Conservation (phyloP, 2,329 filamentous ascomycete species). For the Aspergillus fumigatus region DNA sequence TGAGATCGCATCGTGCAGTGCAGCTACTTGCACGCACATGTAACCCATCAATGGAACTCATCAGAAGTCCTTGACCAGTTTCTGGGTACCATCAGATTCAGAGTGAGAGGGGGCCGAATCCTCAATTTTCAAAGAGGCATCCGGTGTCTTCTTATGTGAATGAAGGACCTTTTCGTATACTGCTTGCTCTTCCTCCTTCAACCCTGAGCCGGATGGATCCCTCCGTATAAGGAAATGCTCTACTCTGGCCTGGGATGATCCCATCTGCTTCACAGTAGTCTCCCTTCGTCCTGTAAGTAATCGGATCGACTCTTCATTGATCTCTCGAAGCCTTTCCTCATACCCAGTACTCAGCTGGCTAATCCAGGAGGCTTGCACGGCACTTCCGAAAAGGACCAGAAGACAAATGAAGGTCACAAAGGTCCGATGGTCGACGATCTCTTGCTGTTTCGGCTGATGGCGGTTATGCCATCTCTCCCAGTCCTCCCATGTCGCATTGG, state of each 20-base stretch:
- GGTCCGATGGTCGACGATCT: conserved; percentile 69
- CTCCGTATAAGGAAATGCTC: conserved; percentile 71
- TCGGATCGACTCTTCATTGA: conserved; percentile 61
- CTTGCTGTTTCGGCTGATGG: conserved; percentile 39
- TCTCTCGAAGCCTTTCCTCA: conserved; percentile 61
- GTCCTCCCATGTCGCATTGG: conserved; percentile 96
- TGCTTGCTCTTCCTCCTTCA: conserved; percentile 42
- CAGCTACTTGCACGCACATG: neutral
- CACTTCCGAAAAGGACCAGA: conserved; percentile 64
- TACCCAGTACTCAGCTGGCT: conserved; percentile 58
- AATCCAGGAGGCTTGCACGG: conserved; percentile 68
- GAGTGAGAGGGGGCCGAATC: neutral
- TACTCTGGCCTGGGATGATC: conserved; percentile 59
- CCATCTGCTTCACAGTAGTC: conserved; percentile 48
- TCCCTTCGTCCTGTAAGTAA: conserved; percentile 50
- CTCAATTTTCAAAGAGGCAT: conserved; percentile 1
- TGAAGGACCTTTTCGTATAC: conserved; percentile 35
- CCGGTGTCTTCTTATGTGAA: conserved; percentile 6
- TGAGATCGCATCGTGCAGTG: neutral
- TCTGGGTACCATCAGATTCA: neutral
- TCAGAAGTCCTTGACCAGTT: neutral
- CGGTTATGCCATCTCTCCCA: conserved; percentile 77
- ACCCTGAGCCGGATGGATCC: conserved; percentile 51
- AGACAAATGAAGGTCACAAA: conserved; percentile 71
- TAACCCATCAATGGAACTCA: neutral